Evolutionary conservation across 768 basidiomycete species (phyloP).

Genomic region (Collybia sordida): DNA sequence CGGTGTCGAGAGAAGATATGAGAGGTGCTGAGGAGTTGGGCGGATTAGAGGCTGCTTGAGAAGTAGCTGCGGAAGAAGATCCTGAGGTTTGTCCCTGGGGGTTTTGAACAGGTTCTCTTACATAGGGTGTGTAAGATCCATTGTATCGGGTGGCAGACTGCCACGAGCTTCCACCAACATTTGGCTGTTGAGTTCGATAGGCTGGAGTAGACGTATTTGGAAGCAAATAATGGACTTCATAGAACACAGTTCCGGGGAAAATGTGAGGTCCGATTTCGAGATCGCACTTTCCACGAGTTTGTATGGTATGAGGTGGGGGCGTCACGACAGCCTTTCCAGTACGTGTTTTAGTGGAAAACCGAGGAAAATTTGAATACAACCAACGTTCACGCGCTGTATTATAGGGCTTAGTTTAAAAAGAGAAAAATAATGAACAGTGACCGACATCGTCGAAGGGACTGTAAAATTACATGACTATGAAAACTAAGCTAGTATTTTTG

Average conservation of each 20-base stretch:
- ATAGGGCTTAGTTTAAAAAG: conserved; percentile 9
- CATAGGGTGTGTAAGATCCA: conserved; percentile 1
- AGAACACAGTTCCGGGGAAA: conserved; percentile 67
- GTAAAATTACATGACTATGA: conserved; percentile 57
- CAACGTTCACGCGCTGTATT: conserved; percentile 67
- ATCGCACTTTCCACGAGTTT: conserved; percentile 65
- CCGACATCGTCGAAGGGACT: conserved; percentile 73
- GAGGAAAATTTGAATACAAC: conserved; percentile 66
- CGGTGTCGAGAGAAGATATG: conserved; percentile 42
- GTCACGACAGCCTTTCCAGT: conserved; percentile 51
- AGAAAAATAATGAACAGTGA: conserved; percentile 6
- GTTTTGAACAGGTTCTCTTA: too few relatives aligned
- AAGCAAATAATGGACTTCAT: conserved; percentile 70
- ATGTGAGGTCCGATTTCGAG: conserved; percentile 75
- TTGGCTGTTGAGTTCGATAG: conserved; percentile 20
- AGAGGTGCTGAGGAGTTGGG: conserved; percentile 32
- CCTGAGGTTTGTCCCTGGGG: too few relatives aligned
- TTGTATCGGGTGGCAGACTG: conserved; percentile 27
- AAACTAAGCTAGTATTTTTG: conserved; percentile 1
- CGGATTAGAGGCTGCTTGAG: not conserved
- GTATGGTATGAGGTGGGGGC: conserved; percentile 67
- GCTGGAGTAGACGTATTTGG: conserved; percentile 17
- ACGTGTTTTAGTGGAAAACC: conserved; percentile 67
- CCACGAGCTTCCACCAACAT: conserved; percentile 17
- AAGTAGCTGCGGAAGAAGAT: conserved; percentile 11